These are phyloP conservation scores for Venturia nashicola DNA, from an alignment of 2,329 filamentous ascomycete genomes.

Conservation along the genomic window DNA sequence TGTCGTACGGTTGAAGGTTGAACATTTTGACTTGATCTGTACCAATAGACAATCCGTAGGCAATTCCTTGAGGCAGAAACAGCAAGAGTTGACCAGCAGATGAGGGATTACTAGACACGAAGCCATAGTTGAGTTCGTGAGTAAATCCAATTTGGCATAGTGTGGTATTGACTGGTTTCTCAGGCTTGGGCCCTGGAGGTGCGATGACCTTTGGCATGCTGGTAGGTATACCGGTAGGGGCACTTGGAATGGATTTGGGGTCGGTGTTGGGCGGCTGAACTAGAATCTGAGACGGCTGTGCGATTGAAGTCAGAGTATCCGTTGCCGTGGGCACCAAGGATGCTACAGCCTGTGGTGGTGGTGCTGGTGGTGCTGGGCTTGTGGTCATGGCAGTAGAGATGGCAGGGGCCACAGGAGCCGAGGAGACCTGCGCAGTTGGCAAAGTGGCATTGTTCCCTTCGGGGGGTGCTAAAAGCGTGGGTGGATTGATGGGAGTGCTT, in stretches of 20 bases:
- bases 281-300: background rate
- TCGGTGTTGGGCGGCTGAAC: background rate
- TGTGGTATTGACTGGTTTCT: constrained; percentile 49
- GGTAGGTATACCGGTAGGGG: constrained; percentile 38
- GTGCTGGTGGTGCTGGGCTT: background rate
- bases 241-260: background rate
- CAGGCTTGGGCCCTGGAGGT: constrained; percentile 47
- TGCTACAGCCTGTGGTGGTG: background rate
- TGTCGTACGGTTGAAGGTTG: constrained; percentile 66
- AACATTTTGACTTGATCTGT: constrained; percentile 49
- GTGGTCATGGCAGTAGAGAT: background rate
- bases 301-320: background rate
- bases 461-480: background rate
- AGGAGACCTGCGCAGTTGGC: background rate
- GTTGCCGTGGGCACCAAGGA: background rate
- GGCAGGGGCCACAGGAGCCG: background rate
- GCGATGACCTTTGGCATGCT: constrained; percentile 64
- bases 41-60: constrained; percentile 44
- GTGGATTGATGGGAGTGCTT: background rate
- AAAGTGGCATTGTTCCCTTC: background rate
- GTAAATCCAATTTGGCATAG: constrained; percentile 78
- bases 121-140: constrained; percentile 69
- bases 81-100: constrained; percentile 78
- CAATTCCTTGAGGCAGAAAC: constrained; percentile 59
- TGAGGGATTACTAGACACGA: constrained; percentile 58